Conservation (phyloP, 139 green algal species). For the Tetratostichococcus sp. region DNA sequence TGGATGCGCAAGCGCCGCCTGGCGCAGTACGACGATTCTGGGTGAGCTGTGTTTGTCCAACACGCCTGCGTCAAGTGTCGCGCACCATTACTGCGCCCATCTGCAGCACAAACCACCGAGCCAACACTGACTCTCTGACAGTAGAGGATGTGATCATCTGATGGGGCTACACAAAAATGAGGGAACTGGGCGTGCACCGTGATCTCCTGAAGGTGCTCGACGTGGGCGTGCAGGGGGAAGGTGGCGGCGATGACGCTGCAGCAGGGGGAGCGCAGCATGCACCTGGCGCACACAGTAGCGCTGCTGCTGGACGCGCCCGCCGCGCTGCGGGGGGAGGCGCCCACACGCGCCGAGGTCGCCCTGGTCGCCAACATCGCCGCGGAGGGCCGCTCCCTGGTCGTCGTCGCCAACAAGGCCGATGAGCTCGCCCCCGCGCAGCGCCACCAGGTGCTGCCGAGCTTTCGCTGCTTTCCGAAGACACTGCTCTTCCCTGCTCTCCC, state of each 20-base stretch:
- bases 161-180: too few relatives aligned
- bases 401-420: slow-evolving; percentile 82
- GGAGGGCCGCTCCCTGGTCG: slow-evolving; percentile 65
- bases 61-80: too few relatives aligned
- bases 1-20: slow-evolving; percentile 59
- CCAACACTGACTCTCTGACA: too few relatives aligned
- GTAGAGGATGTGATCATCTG: too few relatives aligned
- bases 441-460: not conserved
- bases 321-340: slow-evolving; percentile 18
- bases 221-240: not conserved
- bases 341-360: slow-evolving; percentile 56
- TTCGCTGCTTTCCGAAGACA: too few relatives aligned
- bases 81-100: too few relatives aligned
- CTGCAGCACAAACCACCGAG: too few relatives aligned
- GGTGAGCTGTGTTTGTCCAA: slow-evolving; percentile 1
- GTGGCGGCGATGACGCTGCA: slow-evolving; percentile 11
- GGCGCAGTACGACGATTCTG: slow-evolving; percentile 3
- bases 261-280: slow-evolving; percentile 32
- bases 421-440: slow-evolving; percentile 23
- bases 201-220: too few relatives aligned
- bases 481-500: too few relatives aligned
- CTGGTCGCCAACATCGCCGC: slow-evolving; percentile 47
- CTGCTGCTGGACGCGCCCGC: slow-evolving; percentile 74
- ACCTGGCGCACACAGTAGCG: slow-evolving; percentile 74
- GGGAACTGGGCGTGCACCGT: not conserved